These are phyloP conservation scores for Dittrichia graveolens DNA, from an alignment of 129 eudicot species.

Conservation along the genomic window DNA sequence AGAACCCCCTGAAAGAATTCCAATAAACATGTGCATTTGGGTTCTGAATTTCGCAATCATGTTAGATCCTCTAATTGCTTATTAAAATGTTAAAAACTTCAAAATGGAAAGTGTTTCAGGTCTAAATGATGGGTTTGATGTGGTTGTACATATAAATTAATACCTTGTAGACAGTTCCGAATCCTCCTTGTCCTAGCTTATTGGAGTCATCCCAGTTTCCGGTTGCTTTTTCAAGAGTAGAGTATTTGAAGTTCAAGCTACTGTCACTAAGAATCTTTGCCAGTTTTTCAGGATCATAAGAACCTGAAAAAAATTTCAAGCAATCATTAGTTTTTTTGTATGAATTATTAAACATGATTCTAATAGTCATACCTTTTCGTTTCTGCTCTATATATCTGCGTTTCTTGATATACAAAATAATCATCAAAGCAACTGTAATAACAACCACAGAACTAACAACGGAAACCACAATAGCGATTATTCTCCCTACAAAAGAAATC, in stretches of 20 bases:
- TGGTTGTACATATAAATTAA: background rate
- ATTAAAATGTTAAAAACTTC: background rate
- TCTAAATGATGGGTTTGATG: background rate
- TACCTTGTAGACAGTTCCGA: constrained; percentile 92
- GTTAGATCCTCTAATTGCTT: background rate
- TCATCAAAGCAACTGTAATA: constrained; percentile 45
- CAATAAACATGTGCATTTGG: background rate
- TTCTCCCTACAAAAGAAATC: constrained; percentile 51
- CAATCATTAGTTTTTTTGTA: background rate
- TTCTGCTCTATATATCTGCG: constrained; percentile 50
- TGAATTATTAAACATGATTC: background rate
- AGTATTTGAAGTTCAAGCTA: constrained; percentile 81
- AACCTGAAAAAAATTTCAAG: constrained; percentile 34
- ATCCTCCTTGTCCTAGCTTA: constrained; percentile 94
- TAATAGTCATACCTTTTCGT: constrained; percentile 60
- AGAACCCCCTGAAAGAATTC: constrained; percentile 63
- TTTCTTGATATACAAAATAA: constrained; percentile 52
- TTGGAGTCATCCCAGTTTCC: constrained; percentile 67
- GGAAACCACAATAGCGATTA: constrained; percentile 46
- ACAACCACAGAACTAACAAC: constrained; percentile 59
- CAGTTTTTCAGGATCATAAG: constrained; percentile 52
- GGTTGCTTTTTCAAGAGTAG: constrained; percentile 79
- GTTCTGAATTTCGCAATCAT: too few relatives aligned
- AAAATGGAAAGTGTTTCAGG: too few relatives aligned
- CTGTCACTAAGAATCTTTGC: constrained; percentile 65